A percentile compares a stretch with the other conserved stretches of the same genome.
Evolutionary conservation across 202 grass and related monocot genomes (phyloP).

Genomic region (Thinopyrum obtusiflorum): DNA sequence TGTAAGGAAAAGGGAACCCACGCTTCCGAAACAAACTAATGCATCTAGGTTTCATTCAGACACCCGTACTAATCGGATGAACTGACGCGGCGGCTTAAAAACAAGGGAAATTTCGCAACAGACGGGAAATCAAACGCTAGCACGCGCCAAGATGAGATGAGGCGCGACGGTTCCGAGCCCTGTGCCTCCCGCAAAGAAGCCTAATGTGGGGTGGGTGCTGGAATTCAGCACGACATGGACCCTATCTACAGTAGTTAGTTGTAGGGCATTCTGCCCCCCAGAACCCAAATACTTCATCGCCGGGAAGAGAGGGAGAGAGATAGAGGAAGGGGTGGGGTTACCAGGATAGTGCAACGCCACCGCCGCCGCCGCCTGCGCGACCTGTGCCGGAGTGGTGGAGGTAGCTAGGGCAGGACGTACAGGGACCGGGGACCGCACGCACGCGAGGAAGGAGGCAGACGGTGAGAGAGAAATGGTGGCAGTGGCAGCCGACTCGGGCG

Average conservation of each 20-base stretch:
- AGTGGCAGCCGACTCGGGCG: background rate
- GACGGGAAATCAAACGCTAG: background rate
- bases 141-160: background rate
- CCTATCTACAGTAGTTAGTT: background rate
- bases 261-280: background rate
- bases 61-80: background rate
- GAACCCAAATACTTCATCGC: background rate
- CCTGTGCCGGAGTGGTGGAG: background rate
- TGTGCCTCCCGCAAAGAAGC: background rate
- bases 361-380: background rate
- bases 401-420: constrained; percentile 1
- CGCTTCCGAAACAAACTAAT: background rate
- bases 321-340: background rate
- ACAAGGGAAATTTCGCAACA: background rate
- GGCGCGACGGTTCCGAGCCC: background rate
- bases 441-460: background rate
- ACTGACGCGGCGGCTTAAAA: background rate
- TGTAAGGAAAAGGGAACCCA: background rate
- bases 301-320: background rate
- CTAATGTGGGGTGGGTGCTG: background rate
- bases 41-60: background rate
- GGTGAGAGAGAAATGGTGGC: background rate
- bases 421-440: background rate
- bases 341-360: background rate
- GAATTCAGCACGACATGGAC: background rate